A percentile compares a stretch with the other conserved stretches of the same genome.
Evolutionary conservation across 108 stramenopile species (phyloP).

Genomic region (Nitzschia inconspicua): DNA sequence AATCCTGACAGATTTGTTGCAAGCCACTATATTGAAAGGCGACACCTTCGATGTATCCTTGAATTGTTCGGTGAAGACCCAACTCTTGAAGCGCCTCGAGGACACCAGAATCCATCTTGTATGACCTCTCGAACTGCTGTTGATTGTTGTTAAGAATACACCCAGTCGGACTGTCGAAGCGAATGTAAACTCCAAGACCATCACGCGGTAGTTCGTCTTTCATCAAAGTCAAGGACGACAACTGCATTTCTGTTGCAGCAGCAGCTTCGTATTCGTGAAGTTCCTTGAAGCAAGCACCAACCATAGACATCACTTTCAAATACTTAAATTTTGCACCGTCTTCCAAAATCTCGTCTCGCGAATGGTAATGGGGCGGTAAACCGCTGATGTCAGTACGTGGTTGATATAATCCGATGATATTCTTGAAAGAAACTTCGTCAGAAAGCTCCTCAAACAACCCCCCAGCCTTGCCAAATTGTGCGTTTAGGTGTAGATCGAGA

Average conservation of each 20-base stretch:
- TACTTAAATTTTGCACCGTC: conserved; percentile 21
- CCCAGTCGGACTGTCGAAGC: too few relatives aligned
- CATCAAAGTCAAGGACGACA: conserved; percentile 48
- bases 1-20: neutral
- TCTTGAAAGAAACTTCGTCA: conserved; percentile 12
- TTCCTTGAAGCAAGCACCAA: conserved; percentile 37
- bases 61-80: conserved; percentile 5
- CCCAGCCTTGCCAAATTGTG: conserved; percentile 13
- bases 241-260: conserved; percentile 43
- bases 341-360: too few relatives aligned
- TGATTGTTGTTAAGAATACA: too few relatives aligned
- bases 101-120: neutral
- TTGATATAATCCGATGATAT: conserved; percentile 8
- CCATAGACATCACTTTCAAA: conserved; percentile 41
- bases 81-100: conserved; percentile 13
- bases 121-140: too few relatives aligned
- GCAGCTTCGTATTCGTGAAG: conserved; percentile 49
- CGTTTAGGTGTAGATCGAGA: conserved; percentile 48
- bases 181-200: too few relatives aligned
- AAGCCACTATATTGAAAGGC: neutral
- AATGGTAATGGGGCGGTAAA: too few relatives aligned
- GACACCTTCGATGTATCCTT: conserved; percentile 21
- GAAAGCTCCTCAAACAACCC: conserved; percentile 18
- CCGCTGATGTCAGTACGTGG: neutral
- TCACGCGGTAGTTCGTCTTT: conserved; percentile 17